Evolutionary conservation across 2,329 filamentous ascomycete genomes (phyloP).

Genomic region (Dothistroma septosporum): DNA sequence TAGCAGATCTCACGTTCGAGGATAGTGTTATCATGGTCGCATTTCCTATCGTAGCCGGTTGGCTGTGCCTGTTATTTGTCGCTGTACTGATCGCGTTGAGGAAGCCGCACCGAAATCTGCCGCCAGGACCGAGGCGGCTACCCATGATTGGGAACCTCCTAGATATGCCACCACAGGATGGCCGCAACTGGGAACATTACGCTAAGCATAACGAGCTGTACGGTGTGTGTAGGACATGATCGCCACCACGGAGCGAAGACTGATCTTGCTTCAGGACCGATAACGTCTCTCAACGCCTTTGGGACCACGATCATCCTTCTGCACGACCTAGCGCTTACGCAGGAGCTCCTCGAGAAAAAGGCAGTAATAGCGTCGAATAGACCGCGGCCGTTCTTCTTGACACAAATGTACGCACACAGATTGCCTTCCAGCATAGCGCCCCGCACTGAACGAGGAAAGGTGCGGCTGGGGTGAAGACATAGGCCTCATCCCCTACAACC

Average conservation of each 20-base stretch:
- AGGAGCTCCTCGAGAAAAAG: conserved; percentile 40
- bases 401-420: conserved; percentile 10
- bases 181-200: conserved; percentile 42
- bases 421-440: too few relatives aligned
- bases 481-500: conserved; percentile 5
- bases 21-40: background rate
- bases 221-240: background rate
- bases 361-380: conserved; percentile 37
- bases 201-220: conserved; percentile 38
- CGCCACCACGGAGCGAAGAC: background rate
- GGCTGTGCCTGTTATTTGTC: background rate
- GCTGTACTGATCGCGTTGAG: background rate
- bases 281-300: conserved; percentile 41
- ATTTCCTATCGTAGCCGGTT: background rate
- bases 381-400: conserved; percentile 28
- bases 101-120: conserved; percentile 8
- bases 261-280: conserved; percentile 15
- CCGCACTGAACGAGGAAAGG: conserved; percentile 1
- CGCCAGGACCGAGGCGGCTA: conserved; percentile 23
- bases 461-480: conserved; percentile 40
- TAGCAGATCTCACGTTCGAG: too few relatives aligned
- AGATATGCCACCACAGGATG: conserved; percentile 25
- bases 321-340: conserved; percentile 36
- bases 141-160: conserved; percentile 25
- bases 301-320: conserved; percentile 43